phyloP scores from a whole-genome alignment of 2,329 filamentous ascomycete genomes.

The Metarhizium anisopliae region DNA sequence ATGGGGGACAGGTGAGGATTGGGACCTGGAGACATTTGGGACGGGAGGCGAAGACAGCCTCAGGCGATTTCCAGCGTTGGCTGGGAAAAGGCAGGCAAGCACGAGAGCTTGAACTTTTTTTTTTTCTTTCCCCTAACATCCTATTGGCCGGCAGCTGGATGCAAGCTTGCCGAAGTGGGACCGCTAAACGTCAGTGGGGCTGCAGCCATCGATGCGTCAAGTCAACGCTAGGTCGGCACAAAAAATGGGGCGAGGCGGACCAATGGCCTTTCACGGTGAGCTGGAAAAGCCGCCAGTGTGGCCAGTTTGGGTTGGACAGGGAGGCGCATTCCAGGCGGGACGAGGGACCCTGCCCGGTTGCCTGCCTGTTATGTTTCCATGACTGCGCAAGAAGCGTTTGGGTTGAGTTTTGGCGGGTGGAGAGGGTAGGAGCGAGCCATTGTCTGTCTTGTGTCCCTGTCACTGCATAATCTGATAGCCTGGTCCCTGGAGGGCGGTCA shows the following conservation, averaged over 20 bases:
- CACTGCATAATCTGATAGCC: not conserved
- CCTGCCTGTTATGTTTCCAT: not conserved
- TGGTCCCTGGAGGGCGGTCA: not conserved
- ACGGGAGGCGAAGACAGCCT: slow-evolving; percentile 9
- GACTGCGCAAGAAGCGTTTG: not conserved
- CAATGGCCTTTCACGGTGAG: slow-evolving; percentile 1
- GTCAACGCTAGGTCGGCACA: not conserved
- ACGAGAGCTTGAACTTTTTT: slow-evolving; percentile 30
- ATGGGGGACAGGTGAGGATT: slow-evolving; percentile 6
- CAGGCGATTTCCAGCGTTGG: slow-evolving; percentile 17
- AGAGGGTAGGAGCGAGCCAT: not conserved
- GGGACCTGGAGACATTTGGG: slow-evolving; percentile 9
- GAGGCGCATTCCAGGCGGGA: slow-evolving; percentile 6
- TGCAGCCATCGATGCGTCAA: slow-evolving; percentile 8
- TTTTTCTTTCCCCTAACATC: slow-evolving; percentile 18
- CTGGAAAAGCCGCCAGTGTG: not conserved
- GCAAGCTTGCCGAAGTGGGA: slow-evolving; percentile 27
- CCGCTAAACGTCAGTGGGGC: slow-evolving; percentile 22
- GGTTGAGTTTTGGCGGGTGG: not conserved
- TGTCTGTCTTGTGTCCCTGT: not conserved
- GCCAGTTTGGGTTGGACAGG: slow-evolving; percentile 1
- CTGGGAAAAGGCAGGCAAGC: slow-evolving; percentile 17
- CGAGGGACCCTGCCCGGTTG: slow-evolving; percentile 3
- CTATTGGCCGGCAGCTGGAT: slow-evolving; percentile 24
- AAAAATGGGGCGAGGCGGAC: slow-evolving; percentile 7